Evolutionary conservation across 1,284 basidiomycete species (phyloP), one percentile per base, ranked within the genome.

Genomic region (Ustilago curta): DNA sequence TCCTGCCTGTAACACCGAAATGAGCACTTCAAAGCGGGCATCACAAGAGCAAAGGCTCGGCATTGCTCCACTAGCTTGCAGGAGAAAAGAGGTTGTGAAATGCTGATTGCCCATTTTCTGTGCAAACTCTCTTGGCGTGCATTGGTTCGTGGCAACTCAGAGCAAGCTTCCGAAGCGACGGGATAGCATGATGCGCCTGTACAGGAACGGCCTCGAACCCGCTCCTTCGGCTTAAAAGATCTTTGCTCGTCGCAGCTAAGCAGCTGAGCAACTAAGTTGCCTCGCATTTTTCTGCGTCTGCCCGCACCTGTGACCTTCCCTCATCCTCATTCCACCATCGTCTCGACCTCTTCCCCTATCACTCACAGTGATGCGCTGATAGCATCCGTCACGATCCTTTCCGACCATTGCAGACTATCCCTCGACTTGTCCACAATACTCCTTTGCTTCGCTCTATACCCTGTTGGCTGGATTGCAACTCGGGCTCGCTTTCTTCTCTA

Each of bases 401-500:
- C n/a, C 19, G 12, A 55, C 11, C 35, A 39, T 37, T 37, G 14
- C 35, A 37, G 11, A 12, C 35, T 37, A 12, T 37, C 35, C 35
- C 35, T 37, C 35, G 12, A 37, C 14, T 37, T 37, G 14, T 37
- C 12, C 35, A 16, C 54, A n/a, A 56, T 44, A 31, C 35, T 56
- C 54, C 25, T 56, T 56, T 45, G 54, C 54, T 40, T 56, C 35
- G 54, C 27, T 21, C 40, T 27, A 56, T 56, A 56, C 54, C 44
- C 54, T 39, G 44, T 37, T 40, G 35, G 12, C 44, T 39, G 18
- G 35, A 39, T 37, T 37, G 31, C 8, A 8, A 32, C 31, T 29
- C 27, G 16, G 18, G 1, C 35, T 29, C 19, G 21, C 21, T 32
- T 37, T n/a, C 16, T 16, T 23, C n/a, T 16, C 37, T 8, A 27